Evolutionary conservation across 495 filamentous ascomycete genomes (phyloP).

Genomic region (Aspergillus hancockii): DNA sequence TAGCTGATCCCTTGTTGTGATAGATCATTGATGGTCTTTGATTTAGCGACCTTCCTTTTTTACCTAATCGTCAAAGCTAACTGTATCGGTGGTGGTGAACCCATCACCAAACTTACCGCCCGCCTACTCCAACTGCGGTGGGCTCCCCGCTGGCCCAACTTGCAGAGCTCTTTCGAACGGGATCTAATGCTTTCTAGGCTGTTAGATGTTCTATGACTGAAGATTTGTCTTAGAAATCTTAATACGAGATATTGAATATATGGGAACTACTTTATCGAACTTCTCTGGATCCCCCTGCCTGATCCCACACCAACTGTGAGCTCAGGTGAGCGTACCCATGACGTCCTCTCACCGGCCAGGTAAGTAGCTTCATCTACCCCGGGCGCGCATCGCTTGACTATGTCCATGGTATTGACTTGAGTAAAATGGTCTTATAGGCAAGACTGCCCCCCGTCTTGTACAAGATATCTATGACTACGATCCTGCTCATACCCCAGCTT

Average conservation of each 20-base stretch:
- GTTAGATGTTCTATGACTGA: background rate
- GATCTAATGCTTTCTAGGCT: conserved; percentile 12
- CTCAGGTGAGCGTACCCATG: conserved; percentile 31
- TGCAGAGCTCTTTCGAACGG: conserved; percentile 5
- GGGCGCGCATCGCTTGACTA: background rate
- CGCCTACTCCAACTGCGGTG: conserved; percentile 7
- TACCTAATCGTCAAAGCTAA: background rate
- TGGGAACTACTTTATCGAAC: conserved; percentile 9
- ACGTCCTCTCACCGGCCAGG: conserved; percentile 36
- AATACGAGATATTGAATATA: conserved; percentile 3
- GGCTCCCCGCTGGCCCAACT: conserved; percentile 15
- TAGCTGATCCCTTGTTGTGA: background rate
- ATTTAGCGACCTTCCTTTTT: conserved; percentile 10
- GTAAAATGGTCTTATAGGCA: conserved; percentile 41
- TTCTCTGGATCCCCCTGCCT: conserved; percentile 6
- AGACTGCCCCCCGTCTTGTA: conserved; percentile 61
- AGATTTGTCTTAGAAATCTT: background rate
- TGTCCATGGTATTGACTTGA: conserved; percentile 2
- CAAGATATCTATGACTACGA: conserved; percentile 61
- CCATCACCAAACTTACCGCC: conserved; percentile 14
- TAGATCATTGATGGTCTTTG: conserved; percentile 12
- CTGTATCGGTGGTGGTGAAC: conserved; percentile 7
- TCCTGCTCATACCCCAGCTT: conserved; percentile 45
- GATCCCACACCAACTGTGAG: conserved; percentile 16
- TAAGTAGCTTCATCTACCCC: conserved; percentile 22